Evolutionary conservation across 768 basidiomycete species (phyloP).

Genomic region (Tricholoma sp.): DNA sequence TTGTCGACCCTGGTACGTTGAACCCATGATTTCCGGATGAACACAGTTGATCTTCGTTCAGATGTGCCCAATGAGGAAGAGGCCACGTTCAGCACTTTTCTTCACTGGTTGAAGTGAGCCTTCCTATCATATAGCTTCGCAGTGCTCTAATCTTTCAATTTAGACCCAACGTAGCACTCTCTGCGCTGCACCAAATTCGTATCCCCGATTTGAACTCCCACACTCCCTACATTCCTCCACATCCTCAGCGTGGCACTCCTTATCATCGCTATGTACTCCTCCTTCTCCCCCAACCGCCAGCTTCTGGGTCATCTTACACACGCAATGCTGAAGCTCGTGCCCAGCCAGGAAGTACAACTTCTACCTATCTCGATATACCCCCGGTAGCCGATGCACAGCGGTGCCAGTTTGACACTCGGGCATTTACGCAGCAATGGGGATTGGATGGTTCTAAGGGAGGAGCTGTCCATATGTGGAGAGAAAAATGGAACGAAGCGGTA

Average conservation of each 20-base stretch:
- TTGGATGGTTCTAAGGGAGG: slow-evolving; percentile 54
- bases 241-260: slow-evolving; percentile 83
- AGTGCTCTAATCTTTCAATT: slow-evolving; percentile 4
- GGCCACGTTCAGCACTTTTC: slow-evolving; percentile 61
- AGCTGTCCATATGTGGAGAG: slow-evolving; percentile 82
- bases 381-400: slow-evolving; percentile 43
- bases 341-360: slow-evolving; percentile 25
- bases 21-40: background rate
- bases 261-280: slow-evolving; percentile 88
- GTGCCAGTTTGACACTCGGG: slow-evolving; percentile 59
- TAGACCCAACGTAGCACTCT: slow-evolving; percentile 82
- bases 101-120: slow-evolving; percentile 84
- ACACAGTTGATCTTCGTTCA: slow-evolving; percentile 21
- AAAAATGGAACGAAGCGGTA: slow-evolving; percentile 66
- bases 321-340: slow-evolving; percentile 30
- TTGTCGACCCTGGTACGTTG: slow-evolving; percentile 76
- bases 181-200: slow-evolving; percentile 42
- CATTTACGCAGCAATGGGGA: slow-evolving; percentile 52
- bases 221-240: slow-evolving; percentile 82
- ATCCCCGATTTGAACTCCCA: slow-evolving; percentile 45
- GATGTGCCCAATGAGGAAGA: slow-evolving; percentile 79
- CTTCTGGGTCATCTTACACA: slow-evolving; percentile 26
- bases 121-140: slow-evolving; percentile 2
- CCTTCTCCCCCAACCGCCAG: slow-evolving; percentile 63
- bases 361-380: slow-evolving; percentile 39